Base-by-base conservation (phyloP, 352 stramenopile genomes). In the Phytopythium helicoides region DNA sequence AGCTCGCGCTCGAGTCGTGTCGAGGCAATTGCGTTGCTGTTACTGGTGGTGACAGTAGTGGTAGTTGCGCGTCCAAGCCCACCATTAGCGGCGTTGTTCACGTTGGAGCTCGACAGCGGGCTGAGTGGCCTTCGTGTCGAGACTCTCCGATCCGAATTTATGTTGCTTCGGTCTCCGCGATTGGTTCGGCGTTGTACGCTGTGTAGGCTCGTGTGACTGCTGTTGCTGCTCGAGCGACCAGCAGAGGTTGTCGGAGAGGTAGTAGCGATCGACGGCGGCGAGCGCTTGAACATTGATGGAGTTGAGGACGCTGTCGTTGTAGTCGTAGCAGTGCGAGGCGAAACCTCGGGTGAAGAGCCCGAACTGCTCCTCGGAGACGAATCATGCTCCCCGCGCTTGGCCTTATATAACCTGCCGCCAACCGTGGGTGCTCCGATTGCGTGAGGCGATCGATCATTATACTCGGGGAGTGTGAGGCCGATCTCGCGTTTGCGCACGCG, bases 271-370 rank as follows among this genome's bases (percentile, higher is more conserved):
- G 66, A 75, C n/a, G n/a, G n/a, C 25, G 55, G 60, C 0, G 62
- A 15, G 3, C 68, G 60, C 31, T 67, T 68, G 25, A 70, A 75
- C 25, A 78, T 64, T 31, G 79, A 73, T 0, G 74, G 77, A 0
- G 74, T 77, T 18, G 79, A 88, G 0, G 73, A 69, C 31, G 80
- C 86, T 18, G 77, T 74, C 6, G 73, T 85, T 37, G 73, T 86
- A 6, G 68, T 64, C 6, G 68, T 54, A 25, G 73, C 58, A 14
- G 73, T 50, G 15, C 44, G 26, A 15, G 26, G 44, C 3, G 44
- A 37, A 16, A 37, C 44, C 26, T 50, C 44, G 7, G 44, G 44
- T 26, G 44, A 50, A 1, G 44, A 50, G 65, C 15, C 56, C 16
- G 16, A 36, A 26, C 8, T 62, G 19, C 33, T 60, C 23, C 19